A percentile compares a stretch with the other conserved stretches of the same genome.
Evolutionary conservation across 202 grass and related monocot species (phyloP).

Genomic region (Digitaria exilis): DNA sequence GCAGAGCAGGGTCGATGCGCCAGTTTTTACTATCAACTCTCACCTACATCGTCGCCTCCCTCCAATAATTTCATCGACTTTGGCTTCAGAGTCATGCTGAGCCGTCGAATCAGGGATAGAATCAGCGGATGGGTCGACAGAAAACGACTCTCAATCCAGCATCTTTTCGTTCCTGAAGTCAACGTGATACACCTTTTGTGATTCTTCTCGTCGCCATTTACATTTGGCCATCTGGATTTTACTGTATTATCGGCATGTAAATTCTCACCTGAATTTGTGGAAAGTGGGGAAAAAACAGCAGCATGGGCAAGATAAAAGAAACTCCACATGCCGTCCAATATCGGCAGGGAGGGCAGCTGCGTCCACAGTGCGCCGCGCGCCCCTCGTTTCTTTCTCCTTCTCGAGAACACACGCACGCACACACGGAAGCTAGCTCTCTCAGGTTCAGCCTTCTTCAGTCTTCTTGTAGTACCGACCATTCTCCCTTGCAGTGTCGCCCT

Average conservation of each 20-base stretch:
- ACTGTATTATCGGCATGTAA: background rate
- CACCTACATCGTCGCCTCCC: background rate
- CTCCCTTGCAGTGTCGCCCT: conserved; percentile 1
- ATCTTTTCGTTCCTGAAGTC: background rate
- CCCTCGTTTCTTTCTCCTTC: background rate
- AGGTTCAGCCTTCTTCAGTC: conserved; percentile 10
- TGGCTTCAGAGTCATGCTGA: background rate
- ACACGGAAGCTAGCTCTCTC: background rate
- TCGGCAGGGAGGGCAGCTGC: conserved; percentile 9
- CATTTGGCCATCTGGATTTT: background rate
- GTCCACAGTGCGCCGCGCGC: background rate
- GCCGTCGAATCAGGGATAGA: background rate
- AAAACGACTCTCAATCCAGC: background rate
- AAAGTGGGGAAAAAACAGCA: background rate
- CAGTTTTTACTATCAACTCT: background rate
- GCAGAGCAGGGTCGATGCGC: background rate
- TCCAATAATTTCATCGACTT: background rate
- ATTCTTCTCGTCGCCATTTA: background rate
- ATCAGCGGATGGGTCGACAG: background rate
- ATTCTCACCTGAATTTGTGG: background rate
- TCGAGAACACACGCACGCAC: conserved; percentile 29
- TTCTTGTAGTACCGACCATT: conserved; percentile 4
- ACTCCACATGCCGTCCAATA: background rate
- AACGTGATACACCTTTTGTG: background rate
- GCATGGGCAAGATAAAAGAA: background rate